Evolutionary conservation across 106 monocot species (phyloP).

Genomic region (Dendrobium huoshanense): DNA sequence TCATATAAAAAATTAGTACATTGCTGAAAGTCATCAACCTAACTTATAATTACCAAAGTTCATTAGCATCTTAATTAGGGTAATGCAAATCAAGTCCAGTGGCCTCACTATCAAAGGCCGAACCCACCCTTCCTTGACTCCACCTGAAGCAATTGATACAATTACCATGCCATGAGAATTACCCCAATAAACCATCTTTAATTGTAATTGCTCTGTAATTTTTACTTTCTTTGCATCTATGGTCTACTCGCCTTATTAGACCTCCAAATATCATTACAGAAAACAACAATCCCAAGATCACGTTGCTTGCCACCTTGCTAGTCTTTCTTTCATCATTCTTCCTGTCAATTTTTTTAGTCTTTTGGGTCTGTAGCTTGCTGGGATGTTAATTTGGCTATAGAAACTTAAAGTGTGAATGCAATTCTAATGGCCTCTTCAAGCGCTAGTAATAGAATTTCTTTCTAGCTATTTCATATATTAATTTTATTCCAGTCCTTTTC

Average conservation of each 20-base stretch:
- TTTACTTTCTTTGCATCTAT: constrained; percentile 10
- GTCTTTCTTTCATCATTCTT: constrained; percentile 35
- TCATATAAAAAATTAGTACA: too few relatives aligned
- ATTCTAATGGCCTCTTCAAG: not conserved
- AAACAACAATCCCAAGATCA: constrained; percentile 49
- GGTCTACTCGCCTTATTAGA: constrained; percentile 26
- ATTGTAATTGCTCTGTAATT: constrained; percentile 1
- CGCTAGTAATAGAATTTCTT: not conserved
- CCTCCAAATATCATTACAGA: constrained; percentile 25
- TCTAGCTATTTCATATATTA: not conserved
- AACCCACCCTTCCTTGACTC: too few relatives aligned
- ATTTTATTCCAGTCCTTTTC: not conserved
- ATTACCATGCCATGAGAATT: constrained; percentile 20
- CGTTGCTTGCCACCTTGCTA: constrained; percentile 55
- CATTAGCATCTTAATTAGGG: too few relatives aligned
- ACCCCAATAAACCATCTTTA: constrained; percentile 4
- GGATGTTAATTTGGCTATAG: constrained; percentile 63
- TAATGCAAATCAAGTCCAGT: too few relatives aligned
- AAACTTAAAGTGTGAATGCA: constrained; percentile 14
- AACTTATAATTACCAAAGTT: too few relatives aligned
- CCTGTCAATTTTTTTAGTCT: constrained; percentile 34
- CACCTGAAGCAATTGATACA: too few relatives aligned
- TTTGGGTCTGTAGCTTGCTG: constrained; percentile 37
- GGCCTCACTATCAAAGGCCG: too few relatives aligned
- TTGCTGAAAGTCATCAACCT: too few relatives aligned